A percentile compares a stretch with the other conserved stretches of the same genome.
Evolutionary conservation across 106 monocot species (phyloP).

Genomic region (Dendrobium nobile): DNA sequence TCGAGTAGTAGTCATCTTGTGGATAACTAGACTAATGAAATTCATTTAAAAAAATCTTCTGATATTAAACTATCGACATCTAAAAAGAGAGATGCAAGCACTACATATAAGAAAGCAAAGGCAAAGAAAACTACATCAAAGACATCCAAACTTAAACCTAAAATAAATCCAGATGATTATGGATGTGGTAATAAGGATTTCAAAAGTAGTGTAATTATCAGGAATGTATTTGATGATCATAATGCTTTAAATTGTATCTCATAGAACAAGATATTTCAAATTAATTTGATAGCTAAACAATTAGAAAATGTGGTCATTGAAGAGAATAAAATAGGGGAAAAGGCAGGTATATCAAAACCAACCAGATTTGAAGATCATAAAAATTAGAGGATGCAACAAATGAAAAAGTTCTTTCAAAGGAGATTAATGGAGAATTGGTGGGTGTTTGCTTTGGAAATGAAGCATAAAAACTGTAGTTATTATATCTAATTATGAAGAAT

Average conservation of each 20-base stretch:
- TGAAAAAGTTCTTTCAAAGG: not conserved
- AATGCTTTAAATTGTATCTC: constrained; percentile 12
- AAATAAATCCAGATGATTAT: not conserved
- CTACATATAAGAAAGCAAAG: constrained; percentile 6
- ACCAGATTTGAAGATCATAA: constrained; percentile 9
- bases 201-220: constrained; percentile 34
- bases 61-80: not conserved
- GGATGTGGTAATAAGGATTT: constrained; percentile 22
- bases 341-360: constrained; percentile 14
- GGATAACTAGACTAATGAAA: constrained; percentile 9
- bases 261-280: constrained; percentile 22
- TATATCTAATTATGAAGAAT: not conserved
- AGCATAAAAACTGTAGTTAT: not conserved
- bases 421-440: not conserved
- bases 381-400: not conserved
- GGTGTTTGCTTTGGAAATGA: not conserved
- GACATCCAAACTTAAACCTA: not conserved
- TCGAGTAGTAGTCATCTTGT: constrained; percentile 6
- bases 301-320: constrained; percentile 26
- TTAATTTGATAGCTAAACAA: constrained; percentile 29
- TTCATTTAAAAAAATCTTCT: constrained; percentile 4
- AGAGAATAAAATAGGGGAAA: constrained; percentile 16
- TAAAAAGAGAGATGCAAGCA: constrained; percentile 5
- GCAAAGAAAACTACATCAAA: not conserved
- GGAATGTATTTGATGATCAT: constrained; percentile 13